Base-by-base conservation (phyloP, 306 rosid genomes). In the Cyamopsis tetragonoloba region DNA sequence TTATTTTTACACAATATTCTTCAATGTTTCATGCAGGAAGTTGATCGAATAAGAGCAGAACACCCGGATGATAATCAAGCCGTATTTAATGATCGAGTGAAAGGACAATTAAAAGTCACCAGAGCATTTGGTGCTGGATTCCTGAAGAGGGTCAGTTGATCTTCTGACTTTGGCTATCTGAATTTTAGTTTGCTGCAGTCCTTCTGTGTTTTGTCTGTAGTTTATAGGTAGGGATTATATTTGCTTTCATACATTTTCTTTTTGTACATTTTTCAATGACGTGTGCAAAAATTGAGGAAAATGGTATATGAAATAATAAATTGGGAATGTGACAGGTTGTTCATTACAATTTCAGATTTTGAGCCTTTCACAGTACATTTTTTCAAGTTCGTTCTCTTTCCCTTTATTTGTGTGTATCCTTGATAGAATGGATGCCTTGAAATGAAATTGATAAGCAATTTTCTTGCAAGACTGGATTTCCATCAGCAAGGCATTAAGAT, bases 61-160 rank as follows among this genome's bases (percentile, higher is more conserved):
- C 91, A 86, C 62, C 86, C 84, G 12, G 87, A 86, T 55, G 91
- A 86, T 66, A 68, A 66, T 68, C 85, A 82, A 72, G 81, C 87
- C 66, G 24, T 86, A 41, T 72, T 69, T 0, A 83, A 86, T 65
- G 91, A 83, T 69, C 75, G 91, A 75, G 91, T 86, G 66, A 86
- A 86, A 66, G 91, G 87, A 22, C 87, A 83, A 59, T 75, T 86
- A 71, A 86, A 86, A 76, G 91, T 86, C 48, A 86, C 86, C 70
- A 80, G 87, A 72, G 91, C 91, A 14, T 86, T 86, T 62, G 91
- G 91, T 60, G 91, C 91, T 39, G 91, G 91, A 17, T 86, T 86
- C 77, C 53, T 86, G 76, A 86, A 86, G 81, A 80, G 77, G 87
- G 91, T 86, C 74, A 86, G 84, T 77, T 78, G 77, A 69, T 67